phyloP scores from a whole-genome alignment of 2,329 filamentous ascomycete genomes.

The Malbranchea cinnamomea region DNA sequence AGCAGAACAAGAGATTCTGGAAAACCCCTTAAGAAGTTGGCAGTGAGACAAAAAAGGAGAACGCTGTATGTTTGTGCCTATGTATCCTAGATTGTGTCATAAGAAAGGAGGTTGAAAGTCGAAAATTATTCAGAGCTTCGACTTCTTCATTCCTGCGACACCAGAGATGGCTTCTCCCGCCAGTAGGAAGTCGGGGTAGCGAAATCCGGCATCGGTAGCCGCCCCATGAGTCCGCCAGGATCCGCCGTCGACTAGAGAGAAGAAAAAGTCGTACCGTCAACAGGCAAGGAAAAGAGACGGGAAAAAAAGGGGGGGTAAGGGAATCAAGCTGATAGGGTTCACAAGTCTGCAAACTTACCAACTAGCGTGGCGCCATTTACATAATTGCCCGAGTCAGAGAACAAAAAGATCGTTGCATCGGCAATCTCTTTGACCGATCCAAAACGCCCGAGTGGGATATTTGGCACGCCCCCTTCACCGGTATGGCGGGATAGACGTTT shows the following conservation, averaged over 20 bases:
- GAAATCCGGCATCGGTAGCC: conserved; percentile 22
- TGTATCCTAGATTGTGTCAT: no score
- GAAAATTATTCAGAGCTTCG: conserved; percentile 34
- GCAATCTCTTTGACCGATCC: conserved; percentile 78
- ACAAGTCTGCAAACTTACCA: conserved; percentile 22
- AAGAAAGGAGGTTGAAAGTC: no score
- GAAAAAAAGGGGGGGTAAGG: conserved; percentile 6
- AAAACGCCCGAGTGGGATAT: conserved; percentile 58
- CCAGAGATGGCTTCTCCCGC: conserved; percentile 39
- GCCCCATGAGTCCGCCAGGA: conserved; percentile 24
- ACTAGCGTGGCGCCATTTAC: conserved; percentile 73
- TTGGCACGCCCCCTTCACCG: conserved; percentile 30
- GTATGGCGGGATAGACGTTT: conserved; percentile 43
- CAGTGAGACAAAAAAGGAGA: no score
- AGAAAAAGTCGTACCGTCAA: background rate
- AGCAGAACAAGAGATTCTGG: no score
- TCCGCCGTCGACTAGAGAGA: conserved; percentile 26
- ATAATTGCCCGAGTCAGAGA: conserved; percentile 72
- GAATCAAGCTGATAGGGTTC: background rate
- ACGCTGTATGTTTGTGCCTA: no score
- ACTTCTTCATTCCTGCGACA: conserved; percentile 42
- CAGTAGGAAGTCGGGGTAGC: conserved; percentile 46
- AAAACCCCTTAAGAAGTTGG: no score
- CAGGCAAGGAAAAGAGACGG: background rate
- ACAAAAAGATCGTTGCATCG: conserved; percentile 80